phyloP scores from a whole-genome alignment of 2,329 filamentous ascomycete species.

The Cytospora paraplurivora region DNA sequence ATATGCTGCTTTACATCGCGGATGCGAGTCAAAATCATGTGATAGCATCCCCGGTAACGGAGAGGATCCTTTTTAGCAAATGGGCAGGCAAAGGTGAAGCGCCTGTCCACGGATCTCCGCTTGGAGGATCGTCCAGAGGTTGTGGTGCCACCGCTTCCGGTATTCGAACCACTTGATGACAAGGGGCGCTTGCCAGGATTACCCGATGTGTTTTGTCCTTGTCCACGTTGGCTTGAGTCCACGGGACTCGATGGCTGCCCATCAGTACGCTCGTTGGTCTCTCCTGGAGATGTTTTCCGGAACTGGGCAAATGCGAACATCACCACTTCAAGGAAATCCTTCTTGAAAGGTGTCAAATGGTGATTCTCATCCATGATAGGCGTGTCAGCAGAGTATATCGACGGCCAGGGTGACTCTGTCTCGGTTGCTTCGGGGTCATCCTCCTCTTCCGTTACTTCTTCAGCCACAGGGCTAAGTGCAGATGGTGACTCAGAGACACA shows the following conservation, averaged over 20 bases:
- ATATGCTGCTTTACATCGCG: constrained; percentile 21
- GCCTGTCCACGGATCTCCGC: neutral
- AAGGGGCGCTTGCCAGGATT: neutral
- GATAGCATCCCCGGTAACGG: constrained; percentile 9
- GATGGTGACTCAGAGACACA: too few relatives aligned
- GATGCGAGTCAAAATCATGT: neutral
- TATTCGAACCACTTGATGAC: neutral
- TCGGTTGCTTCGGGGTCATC: too few relatives aligned
- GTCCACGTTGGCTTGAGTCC: neutral
- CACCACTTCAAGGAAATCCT: neutral
- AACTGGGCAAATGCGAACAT: neutral
- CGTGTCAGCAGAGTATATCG: too few relatives aligned
- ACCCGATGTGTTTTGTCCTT: neutral
- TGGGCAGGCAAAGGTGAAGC: constrained; percentile 10
- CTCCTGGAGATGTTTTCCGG: neutral
- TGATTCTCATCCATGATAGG: neutral
- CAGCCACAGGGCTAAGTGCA: too few relatives aligned
- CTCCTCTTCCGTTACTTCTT: too few relatives aligned
- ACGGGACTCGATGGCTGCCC: neutral
- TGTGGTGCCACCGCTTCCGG: neutral
- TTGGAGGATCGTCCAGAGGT: neutral
- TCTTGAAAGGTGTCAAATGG: neutral
- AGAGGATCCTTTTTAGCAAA: constrained; percentile 22
- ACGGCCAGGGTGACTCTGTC: too few relatives aligned
- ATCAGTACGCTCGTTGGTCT: neutral